These are phyloP conservation scores for Marasmius fiardii DNA, from an alignment of 1,284 basidiomycete species.

Conservation along the genomic window DNA sequence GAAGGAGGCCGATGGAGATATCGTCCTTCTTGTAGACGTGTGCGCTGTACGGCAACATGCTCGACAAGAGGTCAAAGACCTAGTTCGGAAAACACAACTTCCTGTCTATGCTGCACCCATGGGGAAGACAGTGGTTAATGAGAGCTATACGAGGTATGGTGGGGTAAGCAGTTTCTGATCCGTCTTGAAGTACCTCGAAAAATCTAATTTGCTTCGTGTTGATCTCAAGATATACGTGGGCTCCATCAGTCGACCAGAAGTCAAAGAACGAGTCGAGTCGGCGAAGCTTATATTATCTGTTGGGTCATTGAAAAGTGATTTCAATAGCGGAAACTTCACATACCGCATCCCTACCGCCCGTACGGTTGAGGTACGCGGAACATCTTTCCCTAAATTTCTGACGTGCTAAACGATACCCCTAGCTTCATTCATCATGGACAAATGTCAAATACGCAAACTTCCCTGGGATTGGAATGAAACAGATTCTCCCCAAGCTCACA, in stretches of 20 bases:
- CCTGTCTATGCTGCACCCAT: constrained; percentile 83
- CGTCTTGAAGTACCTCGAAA: not conserved
- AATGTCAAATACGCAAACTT: constrained; percentile 63
- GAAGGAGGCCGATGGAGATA: constrained; percentile 57
- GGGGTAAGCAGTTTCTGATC: constrained; percentile 54
- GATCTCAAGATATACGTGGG: constrained; percentile 80
- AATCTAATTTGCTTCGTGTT: not conserved
- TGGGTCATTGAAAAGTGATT: constrained; percentile 82
- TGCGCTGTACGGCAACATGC: constrained; percentile 83
- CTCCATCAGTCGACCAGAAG: constrained; percentile 64
- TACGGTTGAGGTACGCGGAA: constrained; percentile 56
- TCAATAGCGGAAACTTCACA: constrained; percentile 87
- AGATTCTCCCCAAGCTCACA: constrained; percentile 66
- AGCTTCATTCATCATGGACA: constrained; percentile 85
- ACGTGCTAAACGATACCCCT: constrained; percentile 4
- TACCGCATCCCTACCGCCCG: constrained; percentile 62
- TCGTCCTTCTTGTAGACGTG: constrained; percentile 85
- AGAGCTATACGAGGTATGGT: constrained; percentile 82
- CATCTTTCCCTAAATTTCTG: constrained; percentile 8
- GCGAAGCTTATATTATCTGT: constrained; percentile 85
- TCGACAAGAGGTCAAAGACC: constrained; percentile 62
- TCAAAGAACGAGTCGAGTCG: constrained; percentile 77
- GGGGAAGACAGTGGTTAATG: constrained; percentile 85
- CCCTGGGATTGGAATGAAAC: constrained; percentile 69
- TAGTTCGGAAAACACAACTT: constrained; percentile 71